Evolutionary conservation across 192 early-diverging fungal species (phyloP).

Genomic region (Chytriomyces sp.): DNA sequence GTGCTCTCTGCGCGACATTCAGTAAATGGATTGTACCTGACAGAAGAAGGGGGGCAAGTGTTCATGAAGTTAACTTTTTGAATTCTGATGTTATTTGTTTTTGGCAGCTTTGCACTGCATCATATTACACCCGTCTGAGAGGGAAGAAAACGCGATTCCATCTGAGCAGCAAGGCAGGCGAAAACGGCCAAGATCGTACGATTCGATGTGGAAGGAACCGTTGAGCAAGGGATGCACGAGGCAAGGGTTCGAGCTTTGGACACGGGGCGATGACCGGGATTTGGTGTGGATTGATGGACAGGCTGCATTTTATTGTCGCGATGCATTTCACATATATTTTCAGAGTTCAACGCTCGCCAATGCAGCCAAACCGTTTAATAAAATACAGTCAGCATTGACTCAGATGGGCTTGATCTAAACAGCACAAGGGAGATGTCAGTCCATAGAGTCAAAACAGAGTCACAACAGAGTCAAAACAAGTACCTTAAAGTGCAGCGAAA

Average conservation of each 20-base stretch:
- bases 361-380: too few species aligned
- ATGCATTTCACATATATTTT: too few species aligned
- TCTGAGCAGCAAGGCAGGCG: conserved; percentile 24
- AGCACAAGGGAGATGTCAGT: too few species aligned
- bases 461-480: too few species aligned
- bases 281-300: too few species aligned
- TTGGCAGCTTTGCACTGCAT: conserved; percentile 4
- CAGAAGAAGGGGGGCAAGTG: conserved; percentile 12
- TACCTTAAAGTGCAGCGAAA: conserved; percentile 95
- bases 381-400: too few species aligned
- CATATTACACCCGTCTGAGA: conserved; percentile 5
- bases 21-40: conserved; percentile 36
- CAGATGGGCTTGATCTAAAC: too few species aligned
- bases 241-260: not conserved
- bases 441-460: too few species aligned
- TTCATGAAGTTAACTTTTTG: not conserved
- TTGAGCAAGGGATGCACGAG: conserved; percentile 12
- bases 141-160: conserved; percentile 21
- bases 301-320: too few species aligned
- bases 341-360: too few species aligned
- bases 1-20: conserved; percentile 35
- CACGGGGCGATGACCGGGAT: too few species aligned
- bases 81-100: not conserved
- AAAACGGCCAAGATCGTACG: conserved; percentile 25
- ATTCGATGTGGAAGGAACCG: conserved; percentile 10